Evolutionary conservation across 306 rosid species (phyloP), one percentile per base, ranked within the genome.

Genomic region (Inga laurina): DNA sequence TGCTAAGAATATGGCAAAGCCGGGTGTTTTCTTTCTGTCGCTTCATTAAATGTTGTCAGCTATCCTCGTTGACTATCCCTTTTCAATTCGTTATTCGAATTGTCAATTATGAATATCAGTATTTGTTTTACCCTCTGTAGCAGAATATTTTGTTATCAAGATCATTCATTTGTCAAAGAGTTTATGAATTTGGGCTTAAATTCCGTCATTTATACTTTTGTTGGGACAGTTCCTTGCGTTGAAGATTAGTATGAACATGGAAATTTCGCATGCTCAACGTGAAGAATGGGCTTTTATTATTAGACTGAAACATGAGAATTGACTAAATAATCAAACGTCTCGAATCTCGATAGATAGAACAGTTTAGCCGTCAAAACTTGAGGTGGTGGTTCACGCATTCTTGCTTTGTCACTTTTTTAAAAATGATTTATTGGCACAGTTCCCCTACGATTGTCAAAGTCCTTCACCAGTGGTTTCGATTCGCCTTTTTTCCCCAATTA

Each of bases 11-110:
- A 52, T 71, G 22, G 72, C 80, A 32, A 66, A 21, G 62, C 56
- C 77, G 11, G 11, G 68, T 27, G 51, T 72, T n/a, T 79, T 6
- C 41, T 72, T 51, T 18, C 77, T 49, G 80, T 71, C 34, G 12
- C 19, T 24, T 72, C 10, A 15, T 41, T 81, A 5, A 72, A 51
- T 64, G 22, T 71, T 77, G 77, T 74, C 79, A 70, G 49, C 21
- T 37, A 59, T 21, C 75, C 41, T 76, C 45, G 16, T 39, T 81
- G 79, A 41, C 12, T 39, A 72, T 62, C 41, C 75, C 35, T 69
- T 56, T 74, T 59, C 69, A 45, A 30, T 32, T 75, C 75, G 41
- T 75, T 75, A 21, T 30, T 65, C 68, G 27, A 24, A 62, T 27
- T 12, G 30, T 68, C 43, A n/a, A 82, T 34, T 78, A 41, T 59